These are phyloP conservation scores for Penicillium mononematosum DNA, from an alignment of 495 filamentous ascomycete genomes.

Conservation along the genomic window DNA sequence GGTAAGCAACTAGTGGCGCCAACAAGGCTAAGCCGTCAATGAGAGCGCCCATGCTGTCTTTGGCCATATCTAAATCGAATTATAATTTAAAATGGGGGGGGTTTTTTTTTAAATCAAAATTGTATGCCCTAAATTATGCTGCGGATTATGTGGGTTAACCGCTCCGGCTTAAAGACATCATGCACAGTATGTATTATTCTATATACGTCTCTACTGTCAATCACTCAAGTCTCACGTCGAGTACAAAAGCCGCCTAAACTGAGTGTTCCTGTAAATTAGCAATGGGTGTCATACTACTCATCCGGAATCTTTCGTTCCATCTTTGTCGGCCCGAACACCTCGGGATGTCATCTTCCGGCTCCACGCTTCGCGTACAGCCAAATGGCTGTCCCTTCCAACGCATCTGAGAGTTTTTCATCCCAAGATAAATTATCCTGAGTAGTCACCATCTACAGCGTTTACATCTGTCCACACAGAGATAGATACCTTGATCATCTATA, in stretches of 20 bases:
- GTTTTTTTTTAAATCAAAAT: background rate
- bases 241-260: background rate
- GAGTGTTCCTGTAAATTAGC: background rate
- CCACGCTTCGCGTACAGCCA: background rate
- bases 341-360: conserved; percentile 9
- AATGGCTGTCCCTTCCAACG: background rate
- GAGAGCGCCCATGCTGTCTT: background rate
- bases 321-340: background rate
- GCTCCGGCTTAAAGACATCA: background rate
- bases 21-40: background rate
- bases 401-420: background rate
- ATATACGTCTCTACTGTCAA: background rate
- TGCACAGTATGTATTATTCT: background rate
- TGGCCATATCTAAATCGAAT: background rate
- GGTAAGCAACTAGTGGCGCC: background rate
- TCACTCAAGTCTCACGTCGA: background rate
- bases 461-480: background rate
- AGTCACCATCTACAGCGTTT: background rate
- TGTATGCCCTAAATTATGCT: background rate
- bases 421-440: background rate
- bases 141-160: background rate
- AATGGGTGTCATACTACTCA: background rate
- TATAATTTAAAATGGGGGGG: background rate
- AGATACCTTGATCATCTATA: background rate
- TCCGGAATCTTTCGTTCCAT: conserved; percentile 10